phyloP scores from a whole-genome alignment of 352 stramenopile species.

The Blastocystis sp. region DNA sequence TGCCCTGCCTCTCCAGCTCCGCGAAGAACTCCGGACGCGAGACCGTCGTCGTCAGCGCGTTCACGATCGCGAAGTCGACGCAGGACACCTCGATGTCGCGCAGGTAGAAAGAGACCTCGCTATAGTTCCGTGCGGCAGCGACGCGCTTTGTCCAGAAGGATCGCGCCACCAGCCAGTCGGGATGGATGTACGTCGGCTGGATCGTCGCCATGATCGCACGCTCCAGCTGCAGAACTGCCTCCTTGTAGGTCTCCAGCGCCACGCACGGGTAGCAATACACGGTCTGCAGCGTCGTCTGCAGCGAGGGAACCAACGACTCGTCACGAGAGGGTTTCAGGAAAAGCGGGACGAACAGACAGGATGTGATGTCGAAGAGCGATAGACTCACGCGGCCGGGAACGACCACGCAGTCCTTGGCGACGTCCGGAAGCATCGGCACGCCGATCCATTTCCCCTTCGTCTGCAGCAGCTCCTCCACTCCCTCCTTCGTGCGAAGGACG shows the following conservation, averaged over 20 bases:
- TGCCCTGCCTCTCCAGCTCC: slow-evolving; percentile 3
- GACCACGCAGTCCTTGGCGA: background rate
- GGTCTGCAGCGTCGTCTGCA: background rate
- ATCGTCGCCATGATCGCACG: background rate
- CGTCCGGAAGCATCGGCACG: background rate
- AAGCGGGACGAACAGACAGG: background rate
- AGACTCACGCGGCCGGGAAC: background rate
- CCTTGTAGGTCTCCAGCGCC: background rate
- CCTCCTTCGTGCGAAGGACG: background rate
- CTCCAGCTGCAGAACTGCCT: background rate
- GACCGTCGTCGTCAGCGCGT: background rate
- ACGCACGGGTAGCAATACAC: background rate
- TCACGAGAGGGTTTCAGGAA: background rate
- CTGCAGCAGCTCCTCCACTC: background rate
- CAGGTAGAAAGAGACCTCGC: background rate
- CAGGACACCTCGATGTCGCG: background rate
- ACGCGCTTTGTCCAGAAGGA: background rate
- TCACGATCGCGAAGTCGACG: slow-evolving; percentile 5
- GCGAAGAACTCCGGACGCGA: background rate
- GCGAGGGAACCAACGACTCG: background rate
- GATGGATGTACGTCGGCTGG: background rate
- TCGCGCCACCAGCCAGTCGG: background rate
- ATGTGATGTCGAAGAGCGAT: background rate
- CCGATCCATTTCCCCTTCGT: background rate
- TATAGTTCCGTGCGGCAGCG: background rate